Evolutionary conservation across 1,139 yeast species (phyloP).

Genomic region (Geotrichum candidum): DNA sequence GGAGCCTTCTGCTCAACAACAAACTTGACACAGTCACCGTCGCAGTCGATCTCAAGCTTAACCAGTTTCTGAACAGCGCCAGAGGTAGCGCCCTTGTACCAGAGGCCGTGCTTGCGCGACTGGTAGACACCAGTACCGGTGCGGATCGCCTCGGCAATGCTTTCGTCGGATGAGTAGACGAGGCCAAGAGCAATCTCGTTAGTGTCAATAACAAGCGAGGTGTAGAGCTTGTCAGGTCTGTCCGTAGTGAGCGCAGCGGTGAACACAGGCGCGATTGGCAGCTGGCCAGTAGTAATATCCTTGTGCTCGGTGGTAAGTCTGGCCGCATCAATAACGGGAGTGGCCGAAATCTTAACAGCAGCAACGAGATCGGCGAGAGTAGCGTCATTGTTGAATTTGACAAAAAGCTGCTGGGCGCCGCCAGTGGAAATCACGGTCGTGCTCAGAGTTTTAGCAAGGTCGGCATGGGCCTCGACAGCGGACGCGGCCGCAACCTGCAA

Average conservation of each 20-base stretch:
- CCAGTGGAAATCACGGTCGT: conserved; percentile 31
- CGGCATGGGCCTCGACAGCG: conserved; percentile 20
- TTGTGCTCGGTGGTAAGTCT: conserved; percentile 42
- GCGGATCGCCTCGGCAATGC: conserved; percentile 73
- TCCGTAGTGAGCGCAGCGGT: conserved; percentile 65
- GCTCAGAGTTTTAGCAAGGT: conserved; percentile 18
- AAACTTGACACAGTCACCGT: conserved; percentile 81
- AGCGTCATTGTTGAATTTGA: conserved; percentile 25
- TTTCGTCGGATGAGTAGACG: conserved; percentile 81
- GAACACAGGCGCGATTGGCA: conserved; percentile 50
- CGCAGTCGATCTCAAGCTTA: conserved; percentile 74
- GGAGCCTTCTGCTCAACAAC: conserved; percentile 74
- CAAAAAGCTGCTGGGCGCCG: conserved; percentile 45
- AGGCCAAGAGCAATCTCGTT: conserved; percentile 70
- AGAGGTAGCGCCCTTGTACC: conserved; percentile 95
- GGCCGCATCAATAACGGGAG: conserved; percentile 44
- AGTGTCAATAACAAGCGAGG: conserved; percentile 76
- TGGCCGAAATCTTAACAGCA: conserved; percentile 38
- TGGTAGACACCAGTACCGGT: conserved; percentile 89
- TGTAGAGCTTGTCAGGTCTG: conserved; percentile 75
- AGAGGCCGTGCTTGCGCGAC: conserved; percentile 79
- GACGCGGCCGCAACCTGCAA: conserved; percentile 26
- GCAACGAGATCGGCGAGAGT: conserved; percentile 21
- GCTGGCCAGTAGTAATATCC: conserved; percentile 20
- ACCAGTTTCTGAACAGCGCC: conserved; percentile 85